Base-by-base conservation (phyloP, 2,329 filamentous ascomycete genomes). In the Alternaria angustiovoidea region DNA sequence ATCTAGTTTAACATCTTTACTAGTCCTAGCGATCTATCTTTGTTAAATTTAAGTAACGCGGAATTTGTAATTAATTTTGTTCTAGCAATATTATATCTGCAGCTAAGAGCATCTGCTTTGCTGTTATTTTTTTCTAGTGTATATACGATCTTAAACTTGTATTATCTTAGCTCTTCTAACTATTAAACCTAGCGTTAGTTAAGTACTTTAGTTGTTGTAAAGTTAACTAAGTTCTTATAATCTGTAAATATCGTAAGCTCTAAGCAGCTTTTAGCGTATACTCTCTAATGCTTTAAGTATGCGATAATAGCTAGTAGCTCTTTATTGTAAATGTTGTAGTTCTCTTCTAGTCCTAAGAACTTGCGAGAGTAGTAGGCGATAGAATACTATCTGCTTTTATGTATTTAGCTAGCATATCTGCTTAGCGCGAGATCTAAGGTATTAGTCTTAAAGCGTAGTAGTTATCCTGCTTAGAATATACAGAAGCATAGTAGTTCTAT, bases 291-390 rank as follows among this genome's bases (percentile, higher is more conserved):
- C 52, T 75, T 41, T 14, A 78, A 62, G 18, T 32, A 39, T 9
- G 41, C 20, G 3, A 80, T 54, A 44, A 80, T 75, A 7, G 74
- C 73, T 7, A 79, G 39, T 1, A 80, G 64, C 65, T 78, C 73
- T 54, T 79, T 77, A 47, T 80, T 58, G 44, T 79, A 65, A 11
- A 77, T 75, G 11, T 74, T 42, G 56, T 79, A 79, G 54, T 77
- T 78, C 5, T 49, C 57, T 56, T 78, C 54, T 2, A 61, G 59
- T 18, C 30, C 41, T 16, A 18, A 54, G 8, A 72, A 54, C 36
- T 75, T 76, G 38, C 48, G 57, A 16, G 56, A 73, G 32, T 55
- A 69, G 55, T 62, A 77, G 2, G 65, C 64, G 0, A 74, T 58
- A 20, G 51, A 67, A 3, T 60, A 26, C 22, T 32, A 47, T 30